Percentiles rank a stretch among this genome's conserved stretches.
These are phyloP conservation scores for Zanthoxylum bungeanum DNA, from an alignment of 345 rosid species.

Conservation along the genomic window DNA sequence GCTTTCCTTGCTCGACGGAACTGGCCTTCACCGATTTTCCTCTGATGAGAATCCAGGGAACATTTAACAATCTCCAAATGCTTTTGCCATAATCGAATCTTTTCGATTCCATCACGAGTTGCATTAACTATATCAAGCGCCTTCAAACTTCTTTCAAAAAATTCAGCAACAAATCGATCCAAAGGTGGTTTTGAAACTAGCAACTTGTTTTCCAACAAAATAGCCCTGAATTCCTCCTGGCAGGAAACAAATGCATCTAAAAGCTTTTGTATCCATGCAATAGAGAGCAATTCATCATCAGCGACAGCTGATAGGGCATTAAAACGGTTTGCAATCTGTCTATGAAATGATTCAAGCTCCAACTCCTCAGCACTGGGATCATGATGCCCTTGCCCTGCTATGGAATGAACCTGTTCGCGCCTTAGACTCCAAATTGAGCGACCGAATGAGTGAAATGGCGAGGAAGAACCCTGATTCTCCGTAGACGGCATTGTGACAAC, in stretches of 20 bases:
- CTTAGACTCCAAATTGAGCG: constrained; percentile 26
- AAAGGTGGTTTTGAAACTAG: constrained; percentile 18
- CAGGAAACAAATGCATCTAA: constrained; percentile 27
- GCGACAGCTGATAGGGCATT: constrained; percentile 21
- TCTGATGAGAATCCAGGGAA: constrained; percentile 23
- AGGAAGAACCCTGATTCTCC: constrained; percentile 19
- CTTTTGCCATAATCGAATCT: constrained; percentile 32
- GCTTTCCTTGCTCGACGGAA: constrained; percentile 41
- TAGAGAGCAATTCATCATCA: constrained; percentile 30
- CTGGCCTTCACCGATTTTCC: constrained; percentile 32
- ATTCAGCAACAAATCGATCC: constrained; percentile 31
- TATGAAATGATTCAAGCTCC: constrained; percentile 34
- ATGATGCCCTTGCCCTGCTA: constrained; percentile 17
- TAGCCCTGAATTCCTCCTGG: constrained; percentile 33
- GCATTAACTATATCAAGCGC: constrained; percentile 45
- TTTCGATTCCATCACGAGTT: constrained; percentile 39
- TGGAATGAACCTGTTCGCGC: constrained; percentile 23
- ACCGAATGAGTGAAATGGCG: constrained; percentile 17
- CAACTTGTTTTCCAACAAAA: constrained; percentile 27
- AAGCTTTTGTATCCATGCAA: constrained; percentile 34
- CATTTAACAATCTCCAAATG: constrained; percentile 39
- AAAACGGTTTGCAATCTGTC: constrained; percentile 23
- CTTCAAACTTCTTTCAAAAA: constrained; percentile 36
- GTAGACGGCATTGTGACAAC: constrained; percentile 13
- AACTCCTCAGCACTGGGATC: constrained; percentile 8